Base-by-base conservation (phyloP, 129 eudicot genomes). In the Flaveria linearis region DNA sequence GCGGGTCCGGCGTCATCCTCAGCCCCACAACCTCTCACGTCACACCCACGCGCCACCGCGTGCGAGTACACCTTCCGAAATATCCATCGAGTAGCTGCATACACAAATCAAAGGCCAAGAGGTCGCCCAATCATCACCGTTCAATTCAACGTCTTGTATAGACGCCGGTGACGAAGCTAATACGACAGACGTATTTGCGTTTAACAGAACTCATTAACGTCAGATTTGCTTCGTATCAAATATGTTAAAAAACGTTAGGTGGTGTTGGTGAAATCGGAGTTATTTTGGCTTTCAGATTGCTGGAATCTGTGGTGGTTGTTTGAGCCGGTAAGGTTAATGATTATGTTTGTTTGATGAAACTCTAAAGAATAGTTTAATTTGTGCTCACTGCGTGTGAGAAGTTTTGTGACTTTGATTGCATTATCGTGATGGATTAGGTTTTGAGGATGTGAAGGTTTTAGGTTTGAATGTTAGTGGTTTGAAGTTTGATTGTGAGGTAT, bases 91-190 rank as follows among this genome's bases (percentile, higher is more conserved):
- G 15, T 68, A 23, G 76, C 84, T 67, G 84, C 84, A 18, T 74
- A 74, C 84, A 74, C 33, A 68, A 74, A 55, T 46, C 84, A 74
- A 80, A 74, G 80, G 84, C 55, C 78, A 71, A 79, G 28, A 74
- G 42, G 84, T 74, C 71, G 33, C 30, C 55, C 65, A 80, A 30
- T 74, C 49, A 68, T 67, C 61, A 67, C 64, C 79, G 47, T 73
- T 71, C 53, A 39, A 67, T 62, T 71, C 36, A 36, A 36, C 41
- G 68, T 67, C 25, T 78, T 33, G 69, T 57, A 49, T 20, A 69
- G 45, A 69, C 63, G 17, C 52, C 51, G 49, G 49, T 51, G 56
- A 52, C 52, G 68, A 51, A 67, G 12, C 7, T 57, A 76, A 51
- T 76, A 50, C 63, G 71, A 69, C 69, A 69, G 47, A 57, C 46